A percentile compares a stretch with the other conserved stretches of the same genome.
These are phyloP conservation scores for Colletotrichum navitas DNA, from an alignment of 2,329 filamentous ascomycete genomes.

Conservation along the genomic window DNA sequence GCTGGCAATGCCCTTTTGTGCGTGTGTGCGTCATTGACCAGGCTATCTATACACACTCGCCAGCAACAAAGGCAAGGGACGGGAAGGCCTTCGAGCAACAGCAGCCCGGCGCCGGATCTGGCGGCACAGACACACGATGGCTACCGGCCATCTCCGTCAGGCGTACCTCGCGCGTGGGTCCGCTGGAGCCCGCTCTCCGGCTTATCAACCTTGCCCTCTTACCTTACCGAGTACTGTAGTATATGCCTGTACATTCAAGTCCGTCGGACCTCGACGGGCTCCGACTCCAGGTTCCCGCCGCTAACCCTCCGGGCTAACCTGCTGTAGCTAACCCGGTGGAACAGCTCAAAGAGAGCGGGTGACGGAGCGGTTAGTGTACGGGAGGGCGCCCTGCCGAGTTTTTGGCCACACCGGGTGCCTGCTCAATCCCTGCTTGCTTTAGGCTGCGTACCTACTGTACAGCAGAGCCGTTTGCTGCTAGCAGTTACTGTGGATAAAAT, in stretches of 20 bases:
- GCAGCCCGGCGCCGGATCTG: not conserved
- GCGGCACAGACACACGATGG: not conserved
- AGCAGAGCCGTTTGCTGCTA: not conserved
- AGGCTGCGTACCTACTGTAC: not conserved
- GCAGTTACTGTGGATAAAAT: not conserved
- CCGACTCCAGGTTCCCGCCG: not conserved
- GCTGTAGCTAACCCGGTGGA: not conserved
- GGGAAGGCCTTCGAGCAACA: not conserved
- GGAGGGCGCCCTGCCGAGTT: not conserved
- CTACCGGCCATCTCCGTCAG: conserved; percentile 33
- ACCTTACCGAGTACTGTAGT: not conserved
- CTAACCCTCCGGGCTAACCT: not conserved
- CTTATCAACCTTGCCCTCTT: conserved; percentile 23
- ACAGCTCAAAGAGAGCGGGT: not conserved
- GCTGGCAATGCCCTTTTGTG: conserved; percentile 5
- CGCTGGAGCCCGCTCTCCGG: conserved; percentile 30
- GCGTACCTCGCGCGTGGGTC: conserved; percentile 30
- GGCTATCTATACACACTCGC: not conserved
- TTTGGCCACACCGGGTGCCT: too few species aligned
- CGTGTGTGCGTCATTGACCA: conserved; percentile 9
- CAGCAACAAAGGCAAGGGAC: conserved; percentile 10
- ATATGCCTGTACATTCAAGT: conserved; percentile 3
- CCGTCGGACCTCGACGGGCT: not conserved
- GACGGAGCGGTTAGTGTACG: not conserved
- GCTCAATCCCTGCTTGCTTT: not conserved